Evolutionary conservation across 306 rosid genomes (phyloP).

Genomic region (Acmispon strigosus): DNA sequence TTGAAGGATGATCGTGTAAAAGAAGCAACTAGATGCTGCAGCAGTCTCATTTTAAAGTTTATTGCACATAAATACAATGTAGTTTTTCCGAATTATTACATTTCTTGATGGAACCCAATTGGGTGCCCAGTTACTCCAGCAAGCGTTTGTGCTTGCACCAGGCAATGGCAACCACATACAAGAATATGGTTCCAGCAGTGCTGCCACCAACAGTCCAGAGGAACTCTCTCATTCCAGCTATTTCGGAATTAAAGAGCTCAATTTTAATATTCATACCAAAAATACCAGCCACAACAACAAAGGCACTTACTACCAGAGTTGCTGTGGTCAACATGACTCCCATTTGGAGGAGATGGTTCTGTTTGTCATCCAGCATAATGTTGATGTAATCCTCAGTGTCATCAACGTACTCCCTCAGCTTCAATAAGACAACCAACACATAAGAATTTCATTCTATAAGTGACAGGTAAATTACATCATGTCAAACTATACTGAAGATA

Average conservation of each 20-base stretch:
- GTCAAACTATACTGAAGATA: slow-evolving; percentile 7
- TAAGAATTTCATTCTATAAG: background rate
- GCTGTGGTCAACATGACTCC: slow-evolving; percentile 98
- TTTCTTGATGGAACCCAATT: background rate
- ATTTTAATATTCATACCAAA: slow-evolving; percentile 87
- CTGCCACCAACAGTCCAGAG: slow-evolving; percentile 90
- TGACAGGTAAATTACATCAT: background rate
- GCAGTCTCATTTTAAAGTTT: background rate
- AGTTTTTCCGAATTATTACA: background rate
- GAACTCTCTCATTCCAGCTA: slow-evolving; percentile 50
- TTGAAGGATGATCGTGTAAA: background rate
- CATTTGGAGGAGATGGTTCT: slow-evolving; percentile 96
- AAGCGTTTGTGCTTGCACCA: slow-evolving; percentile 92
- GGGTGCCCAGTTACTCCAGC: slow-evolving; percentile 45
- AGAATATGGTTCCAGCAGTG: slow-evolving; percentile 53
- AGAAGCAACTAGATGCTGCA: background rate
- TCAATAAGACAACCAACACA: slow-evolving; percentile 16
- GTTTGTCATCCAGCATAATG: slow-evolving; percentile 99
- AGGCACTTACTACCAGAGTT: slow-evolving; percentile 80
- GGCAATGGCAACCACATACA: slow-evolving; percentile 75
- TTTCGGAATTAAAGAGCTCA: slow-evolving; percentile 30
- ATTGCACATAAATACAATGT: background rate
- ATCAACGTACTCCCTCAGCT: slow-evolving; percentile 96
- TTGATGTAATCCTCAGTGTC: slow-evolving; percentile 98
- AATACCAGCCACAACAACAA: slow-evolving; percentile 88